Percentiles rank a stretch among this genome's conserved stretches.
Conservation (phyloP, 2,329 filamentous ascomycete species). For the Fusarium gaditjirri region DNA sequence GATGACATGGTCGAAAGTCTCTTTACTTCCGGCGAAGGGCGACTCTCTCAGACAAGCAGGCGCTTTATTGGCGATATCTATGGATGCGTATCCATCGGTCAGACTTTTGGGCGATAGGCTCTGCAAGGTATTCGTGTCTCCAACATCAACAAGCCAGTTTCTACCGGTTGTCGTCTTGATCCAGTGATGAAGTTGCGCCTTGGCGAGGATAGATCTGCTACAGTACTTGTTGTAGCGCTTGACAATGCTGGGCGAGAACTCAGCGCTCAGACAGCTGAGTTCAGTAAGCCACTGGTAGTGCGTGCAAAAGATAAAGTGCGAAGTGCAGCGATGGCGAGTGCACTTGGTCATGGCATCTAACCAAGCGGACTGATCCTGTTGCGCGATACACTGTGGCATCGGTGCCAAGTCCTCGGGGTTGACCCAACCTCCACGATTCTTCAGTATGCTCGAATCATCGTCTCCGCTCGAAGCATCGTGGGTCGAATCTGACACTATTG, state of each 20-base stretch:
- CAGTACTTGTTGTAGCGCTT: slow-evolving; percentile 13
- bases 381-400: slow-evolving; percentile 31
- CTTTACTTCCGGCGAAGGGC: not conserved
- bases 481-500: not conserved
- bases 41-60: slow-evolving; percentile 7
- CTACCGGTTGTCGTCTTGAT: slow-evolving; percentile 2
- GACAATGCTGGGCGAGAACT: slow-evolving; percentile 13
- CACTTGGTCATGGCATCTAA: slow-evolving; percentile 25
- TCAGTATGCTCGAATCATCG: not conserved
- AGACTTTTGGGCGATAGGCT: not conserved
- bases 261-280: slow-evolving; percentile 19
- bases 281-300: slow-evolving; percentile 30
- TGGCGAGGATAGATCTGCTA: slow-evolving; percentile 24
- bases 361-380: slow-evolving; percentile 24
- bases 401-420: slow-evolving; percentile 23
- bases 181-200: slow-evolving; percentile 25
- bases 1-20: slow-evolving; percentile 9
- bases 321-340: slow-evolving; percentile 21
- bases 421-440: slow-evolving; percentile 17
- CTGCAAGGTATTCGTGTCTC: slow-evolving; percentile 6
- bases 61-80: not conserved
- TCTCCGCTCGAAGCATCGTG: not conserved
- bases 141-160: slow-evolving; percentile 23
- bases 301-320: slow-evolving; percentile 26
- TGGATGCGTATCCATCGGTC: not conserved